Evolutionary conservation across 2,329 filamentous ascomycete species (phyloP).

Genomic region (Pleomassaria siparia): DNA sequence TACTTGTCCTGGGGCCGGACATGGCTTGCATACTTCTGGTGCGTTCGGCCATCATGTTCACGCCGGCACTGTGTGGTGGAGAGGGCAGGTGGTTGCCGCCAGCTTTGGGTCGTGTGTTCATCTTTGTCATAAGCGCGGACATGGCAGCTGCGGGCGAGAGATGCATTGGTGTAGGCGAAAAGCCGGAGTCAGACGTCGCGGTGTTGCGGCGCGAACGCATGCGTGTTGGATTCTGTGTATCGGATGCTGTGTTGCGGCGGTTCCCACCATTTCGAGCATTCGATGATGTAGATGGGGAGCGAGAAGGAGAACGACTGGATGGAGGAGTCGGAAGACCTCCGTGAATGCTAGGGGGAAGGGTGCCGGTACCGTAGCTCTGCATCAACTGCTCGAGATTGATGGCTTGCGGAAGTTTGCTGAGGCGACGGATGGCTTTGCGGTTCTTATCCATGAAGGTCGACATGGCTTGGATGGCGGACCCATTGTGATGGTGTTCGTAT

Average conservation of each 20-base stretch:
- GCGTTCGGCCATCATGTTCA: slow-evolving; percentile 7
- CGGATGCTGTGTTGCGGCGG: slow-evolving; percentile 5
- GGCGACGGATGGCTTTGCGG: slow-evolving; percentile 22
- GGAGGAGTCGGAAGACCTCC: slow-evolving; percentile 17
- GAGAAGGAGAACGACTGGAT: slow-evolving; percentile 18
- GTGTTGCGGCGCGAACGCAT: slow-evolving; percentile 8
- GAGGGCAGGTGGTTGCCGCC: slow-evolving; percentile 4
- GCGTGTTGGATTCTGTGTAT: neutral
- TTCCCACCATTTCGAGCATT: no score
- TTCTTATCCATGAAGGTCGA: slow-evolving; percentile 32
- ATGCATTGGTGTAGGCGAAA: slow-evolving; percentile 6
- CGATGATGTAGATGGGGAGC: slow-evolving; percentile 14
- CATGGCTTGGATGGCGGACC: slow-evolving; percentile 49
- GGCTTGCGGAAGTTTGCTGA: slow-evolving; percentile 20
- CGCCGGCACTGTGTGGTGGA: slow-evolving; percentile 15
- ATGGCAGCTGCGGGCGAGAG: slow-evolving; percentile 17
- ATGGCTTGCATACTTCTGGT: slow-evolving; percentile 14
- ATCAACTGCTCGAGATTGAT: slow-evolving; percentile 21
- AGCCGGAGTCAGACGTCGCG: slow-evolving; percentile 8
- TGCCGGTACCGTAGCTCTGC: slow-evolving; percentile 17
- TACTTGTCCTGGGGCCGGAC: neutral
- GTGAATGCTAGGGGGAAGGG: slow-evolving; percentile 7
- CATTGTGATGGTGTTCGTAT: slow-evolving; percentile 48
- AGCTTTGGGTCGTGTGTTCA: slow-evolving; percentile 16
- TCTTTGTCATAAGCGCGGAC: slow-evolving; percentile 19